Evolutionary conservation across 2,329 filamentous ascomycete genomes (phyloP).

Genomic region (Akanthomyces uredinophilus): DNA sequence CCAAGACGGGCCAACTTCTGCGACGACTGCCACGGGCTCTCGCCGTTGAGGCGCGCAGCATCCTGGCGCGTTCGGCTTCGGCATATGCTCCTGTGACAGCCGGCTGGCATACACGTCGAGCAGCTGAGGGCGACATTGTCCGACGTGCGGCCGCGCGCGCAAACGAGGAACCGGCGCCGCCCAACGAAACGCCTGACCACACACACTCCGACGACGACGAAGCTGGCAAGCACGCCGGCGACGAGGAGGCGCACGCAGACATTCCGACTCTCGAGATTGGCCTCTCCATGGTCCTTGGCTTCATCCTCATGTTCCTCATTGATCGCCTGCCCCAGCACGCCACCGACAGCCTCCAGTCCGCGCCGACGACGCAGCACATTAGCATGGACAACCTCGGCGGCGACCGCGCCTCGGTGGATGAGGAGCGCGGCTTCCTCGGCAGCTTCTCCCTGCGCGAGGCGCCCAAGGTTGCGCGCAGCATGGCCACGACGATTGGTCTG

Average conservation of each 20-base stretch:
- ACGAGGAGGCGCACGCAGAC: conserved; percentile 31
- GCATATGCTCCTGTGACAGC: neutral
- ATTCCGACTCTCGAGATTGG: conserved; percentile 75
- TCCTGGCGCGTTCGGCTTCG: conserved; percentile 14
- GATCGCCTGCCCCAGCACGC: conserved; percentile 77
- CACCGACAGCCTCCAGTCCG: conserved; percentile 57
- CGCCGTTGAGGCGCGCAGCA: conserved; percentile 22
- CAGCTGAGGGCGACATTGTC: neutral
- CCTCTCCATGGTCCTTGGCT: conserved; percentile 78
- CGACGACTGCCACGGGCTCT: conserved; percentile 29
- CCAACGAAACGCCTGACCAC: conserved; percentile 22
- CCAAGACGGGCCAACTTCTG: conserved; percentile 29
- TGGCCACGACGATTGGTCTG: conserved; percentile 88
- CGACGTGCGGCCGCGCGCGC: conserved; percentile 8
- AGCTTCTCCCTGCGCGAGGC: conserved; percentile 45
- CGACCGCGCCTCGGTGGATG: conserved; percentile 44
- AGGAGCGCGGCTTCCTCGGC: conserved; percentile 54
- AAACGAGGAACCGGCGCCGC: conserved; percentile 16
- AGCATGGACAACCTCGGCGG: conserved; percentile 75
- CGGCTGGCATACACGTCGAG: neutral
- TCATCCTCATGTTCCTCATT: conserved; percentile 94
- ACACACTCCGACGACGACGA: conserved; percentile 15
- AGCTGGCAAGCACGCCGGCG: conserved; percentile 28
- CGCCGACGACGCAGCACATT: conserved; percentile 73
- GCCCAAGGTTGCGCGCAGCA: conserved; percentile 54